These are phyloP conservation scores for Coniferiporia weirii DNA, from an alignment of 1,284 basidiomycete genomes.

Conservation along the genomic window DNA sequence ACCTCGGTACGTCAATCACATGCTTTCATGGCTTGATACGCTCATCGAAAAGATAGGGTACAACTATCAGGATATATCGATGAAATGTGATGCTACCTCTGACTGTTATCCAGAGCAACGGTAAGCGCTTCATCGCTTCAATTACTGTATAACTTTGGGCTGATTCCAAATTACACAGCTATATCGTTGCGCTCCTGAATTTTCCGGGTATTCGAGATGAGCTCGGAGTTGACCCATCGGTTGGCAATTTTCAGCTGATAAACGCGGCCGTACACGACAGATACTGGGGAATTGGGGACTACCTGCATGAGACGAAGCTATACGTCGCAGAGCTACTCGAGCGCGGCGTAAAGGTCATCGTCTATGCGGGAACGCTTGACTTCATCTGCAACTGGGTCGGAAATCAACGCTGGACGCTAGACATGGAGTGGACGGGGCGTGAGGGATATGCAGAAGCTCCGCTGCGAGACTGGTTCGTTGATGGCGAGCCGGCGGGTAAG, in stretches of 20 bases:
- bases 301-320: slow-evolving; percentile 37
- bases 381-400: slow-evolving; percentile 76
- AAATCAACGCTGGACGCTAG: slow-evolving; percentile 60
- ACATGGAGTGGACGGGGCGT: slow-evolving; percentile 60
- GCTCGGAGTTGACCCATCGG: slow-evolving; percentile 54
- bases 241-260: slow-evolving; percentile 48
- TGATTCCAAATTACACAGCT: slow-evolving; percentile 28
- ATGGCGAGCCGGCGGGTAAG: slow-evolving; percentile 48
- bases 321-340: slow-evolving; percentile 73
- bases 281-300: slow-evolving; percentile 39
- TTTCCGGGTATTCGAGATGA: slow-evolving; percentile 42
- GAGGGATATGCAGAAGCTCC: slow-evolving; percentile 41
- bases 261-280: slow-evolving; percentile 35
- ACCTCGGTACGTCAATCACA: slow-evolving; percentile 21
- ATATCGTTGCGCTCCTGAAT: slow-evolving; percentile 51
- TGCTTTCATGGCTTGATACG: background rate
- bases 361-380: slow-evolving; percentile 71
- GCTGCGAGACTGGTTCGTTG: slow-evolving; percentile 51
- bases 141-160: background rate
- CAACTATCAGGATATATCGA: slow-evolving; percentile 62
- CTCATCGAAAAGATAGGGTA: slow-evolving; percentile 35
- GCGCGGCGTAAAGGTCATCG: slow-evolving; percentile 64
- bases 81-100: slow-evolving; percentile 40
- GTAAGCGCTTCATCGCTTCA: slow-evolving; percentile 27
- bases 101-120: slow-evolving; percentile 46